Evolutionary conservation across 164 flowering plant genomes (phyloP).

Genomic region (Santalum album): DNA sequence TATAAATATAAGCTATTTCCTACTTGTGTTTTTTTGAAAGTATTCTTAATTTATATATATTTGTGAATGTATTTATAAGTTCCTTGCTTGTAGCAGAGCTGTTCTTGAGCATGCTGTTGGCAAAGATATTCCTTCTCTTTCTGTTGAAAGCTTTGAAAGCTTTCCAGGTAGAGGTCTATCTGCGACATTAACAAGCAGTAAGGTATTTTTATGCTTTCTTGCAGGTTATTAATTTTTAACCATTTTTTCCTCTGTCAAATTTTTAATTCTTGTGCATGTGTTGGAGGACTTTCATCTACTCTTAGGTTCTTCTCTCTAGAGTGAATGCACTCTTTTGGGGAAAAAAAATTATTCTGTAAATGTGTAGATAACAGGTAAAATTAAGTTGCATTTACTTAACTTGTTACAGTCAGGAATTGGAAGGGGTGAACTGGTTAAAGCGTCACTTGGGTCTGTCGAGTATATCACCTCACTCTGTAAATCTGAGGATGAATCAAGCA

Average conservation of each 20-base stretch:
- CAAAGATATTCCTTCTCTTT: constrained; percentile 78
- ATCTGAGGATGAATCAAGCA: constrained; percentile 57
- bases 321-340: too few species aligned
- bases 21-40: background rate
- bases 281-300: too few species aligned
- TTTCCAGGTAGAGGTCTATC: constrained; percentile 90
- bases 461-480: constrained; percentile 70
- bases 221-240: too few species aligned
- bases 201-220: constrained; percentile 38
- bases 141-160: constrained; percentile 76
- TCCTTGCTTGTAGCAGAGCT: constrained; percentile 55
- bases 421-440: constrained; percentile 47
- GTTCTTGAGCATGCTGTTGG: constrained; percentile 88
- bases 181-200: constrained; percentile 64
- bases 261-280: too few species aligned
- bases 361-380: too few species aligned
- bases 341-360: too few species aligned
- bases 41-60: background rate
- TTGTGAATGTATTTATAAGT: background rate
- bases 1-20: too few species aligned
- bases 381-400: constrained; percentile 5
- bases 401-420: constrained; percentile 56
- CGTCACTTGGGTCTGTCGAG: constrained; percentile 93
- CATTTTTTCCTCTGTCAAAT: too few species aligned
- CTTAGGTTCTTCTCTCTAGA: background rate